Percentiles rank a stretch among this genome's conserved stretches.
Evolutionary conservation across 192 early-diverging fungal genomes (phyloP).

Genomic region (Funneliformis mosseae): DNA sequence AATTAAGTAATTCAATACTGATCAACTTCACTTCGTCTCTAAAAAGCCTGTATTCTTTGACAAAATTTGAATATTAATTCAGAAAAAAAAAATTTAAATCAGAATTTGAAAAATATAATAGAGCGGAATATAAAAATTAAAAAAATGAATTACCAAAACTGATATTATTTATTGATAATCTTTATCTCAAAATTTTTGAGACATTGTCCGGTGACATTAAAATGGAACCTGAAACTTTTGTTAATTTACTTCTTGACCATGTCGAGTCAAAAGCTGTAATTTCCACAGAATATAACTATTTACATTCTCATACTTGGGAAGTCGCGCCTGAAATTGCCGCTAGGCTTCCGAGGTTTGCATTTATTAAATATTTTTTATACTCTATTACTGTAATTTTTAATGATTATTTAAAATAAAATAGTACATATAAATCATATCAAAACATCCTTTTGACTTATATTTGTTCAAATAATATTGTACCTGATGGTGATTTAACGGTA

Average conservation of each 20-base stretch:
- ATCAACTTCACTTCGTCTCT: too few relatives aligned
- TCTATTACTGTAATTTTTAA: not conserved
- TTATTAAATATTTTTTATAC: not conserved
- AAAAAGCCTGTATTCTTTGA: too few relatives aligned
- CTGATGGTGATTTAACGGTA: conserved; percentile 11
- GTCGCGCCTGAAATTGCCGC: not conserved
- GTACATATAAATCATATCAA: not conserved
- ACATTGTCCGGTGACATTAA: too few relatives aligned
- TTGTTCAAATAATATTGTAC: conserved; percentile 12
- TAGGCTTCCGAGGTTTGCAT: not conserved
- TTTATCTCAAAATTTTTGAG: too few relatives aligned
- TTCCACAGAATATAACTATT: not conserved
- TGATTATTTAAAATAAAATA: not conserved
- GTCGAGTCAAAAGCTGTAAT: not conserved
- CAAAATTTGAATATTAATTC: too few relatives aligned
- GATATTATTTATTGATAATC: too few relatives aligned
- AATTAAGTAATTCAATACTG: too few relatives aligned
- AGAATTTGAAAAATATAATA: too few relatives aligned
- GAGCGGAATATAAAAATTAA: too few relatives aligned
- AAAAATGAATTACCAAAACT: too few relatives aligned
- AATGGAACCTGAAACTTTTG: conserved; percentile 1
- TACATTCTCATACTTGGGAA: not conserved
- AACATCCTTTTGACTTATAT: conserved; percentile 16
- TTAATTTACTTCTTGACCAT: conserved; percentile 1
- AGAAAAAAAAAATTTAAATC: too few relatives aligned